A percentile compares a stretch with the other conserved stretches of the same genome.
Conservation (phyloP, 176 grass and related monocot species). For the maize (Zea mays) region DNA sequence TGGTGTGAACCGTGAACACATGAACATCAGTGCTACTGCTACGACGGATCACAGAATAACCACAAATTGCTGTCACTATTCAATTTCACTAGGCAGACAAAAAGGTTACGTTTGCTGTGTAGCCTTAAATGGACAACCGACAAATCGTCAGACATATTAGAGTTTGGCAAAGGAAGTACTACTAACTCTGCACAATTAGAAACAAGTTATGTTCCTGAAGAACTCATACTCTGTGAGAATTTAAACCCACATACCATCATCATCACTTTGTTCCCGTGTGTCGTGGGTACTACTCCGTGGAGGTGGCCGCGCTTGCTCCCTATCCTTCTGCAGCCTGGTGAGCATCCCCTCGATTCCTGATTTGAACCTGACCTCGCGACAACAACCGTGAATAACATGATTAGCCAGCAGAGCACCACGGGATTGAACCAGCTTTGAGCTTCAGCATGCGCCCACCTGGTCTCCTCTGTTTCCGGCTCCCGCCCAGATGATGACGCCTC, state of each 20-base stretch:
- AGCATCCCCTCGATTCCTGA: constrained; percentile 54
- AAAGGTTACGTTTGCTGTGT: constrained; percentile 14
- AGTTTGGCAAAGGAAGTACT: not conserved
- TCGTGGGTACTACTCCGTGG: not conserved
- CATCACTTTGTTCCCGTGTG: not conserved
- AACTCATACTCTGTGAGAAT: not conserved
- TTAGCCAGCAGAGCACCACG: not conserved
- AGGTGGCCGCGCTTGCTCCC: constrained; percentile 18
- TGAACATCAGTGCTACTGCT: not conserved
- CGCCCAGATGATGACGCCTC: constrained; percentile 24
- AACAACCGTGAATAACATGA: not conserved
- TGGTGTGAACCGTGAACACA: not conserved
- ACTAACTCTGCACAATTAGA: not conserved
- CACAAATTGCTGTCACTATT: not conserved
- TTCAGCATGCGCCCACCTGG: constrained; percentile 30
- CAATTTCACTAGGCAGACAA: not conserved
- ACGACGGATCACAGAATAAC: not conserved
- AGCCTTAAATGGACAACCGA: not conserved
- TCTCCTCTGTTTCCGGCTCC: constrained; percentile 15
- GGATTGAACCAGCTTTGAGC: not conserved
- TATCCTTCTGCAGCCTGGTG: constrained; percentile 48
- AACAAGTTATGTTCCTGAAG: not conserved
- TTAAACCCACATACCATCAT: constrained; percentile 30
- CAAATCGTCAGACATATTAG: not conserved
- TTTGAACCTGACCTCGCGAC: constrained; percentile 27